Percentiles rank a stretch among this genome's conserved stretches.
Evolutionary conservation across 2,329 filamentous ascomycete species (phyloP).

Genomic region (Chaetomium strumarium): DNA sequence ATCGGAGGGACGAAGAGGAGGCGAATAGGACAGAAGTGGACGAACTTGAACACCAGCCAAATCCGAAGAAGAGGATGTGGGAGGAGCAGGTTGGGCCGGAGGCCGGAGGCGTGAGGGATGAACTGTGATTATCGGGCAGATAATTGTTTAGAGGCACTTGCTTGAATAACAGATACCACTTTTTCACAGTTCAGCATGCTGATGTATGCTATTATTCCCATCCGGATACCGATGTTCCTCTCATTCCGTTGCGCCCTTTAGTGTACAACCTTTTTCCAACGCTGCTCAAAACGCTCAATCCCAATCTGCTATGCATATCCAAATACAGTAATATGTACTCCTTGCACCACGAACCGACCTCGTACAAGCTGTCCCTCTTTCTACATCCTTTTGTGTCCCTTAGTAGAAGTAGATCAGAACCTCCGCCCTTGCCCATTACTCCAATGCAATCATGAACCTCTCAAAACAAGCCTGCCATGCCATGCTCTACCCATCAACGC

Average conservation of each 20-base stretch:
- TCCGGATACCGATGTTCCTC: too few relatives aligned
- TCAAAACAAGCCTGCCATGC: not conserved
- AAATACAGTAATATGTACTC: too few relatives aligned
- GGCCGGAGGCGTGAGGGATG: slow-evolving; percentile 26
- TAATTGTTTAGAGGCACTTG: not conserved
- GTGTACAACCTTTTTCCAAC: not conserved
- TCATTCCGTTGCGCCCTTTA: too few relatives aligned
- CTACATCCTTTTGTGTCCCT: not conserved
- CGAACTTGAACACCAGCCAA: slow-evolving; percentile 31
- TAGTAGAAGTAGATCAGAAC: too few relatives aligned
- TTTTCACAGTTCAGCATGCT: not conserved
- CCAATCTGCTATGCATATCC: not conserved
- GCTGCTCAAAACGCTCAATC: not conserved
- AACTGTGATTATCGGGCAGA: slow-evolving; percentile 22
- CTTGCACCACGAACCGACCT: too few relatives aligned
- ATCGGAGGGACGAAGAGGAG: slow-evolving; percentile 28
- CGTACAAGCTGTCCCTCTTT: not conserved
- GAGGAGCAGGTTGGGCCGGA: slow-evolving; percentile 37
- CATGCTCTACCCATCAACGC: not conserved
- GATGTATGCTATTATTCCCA: not conserved
- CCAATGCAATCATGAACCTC: not conserved
- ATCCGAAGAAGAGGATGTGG: slow-evolving; percentile 59
- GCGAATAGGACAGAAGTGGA: slow-evolving; percentile 23
- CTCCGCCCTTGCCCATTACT: not conserved
- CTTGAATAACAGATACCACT: not conserved